Evolutionary conservation across 2,329 filamentous ascomycete species (phyloP).

Genomic region (Nemania diffusa): DNA sequence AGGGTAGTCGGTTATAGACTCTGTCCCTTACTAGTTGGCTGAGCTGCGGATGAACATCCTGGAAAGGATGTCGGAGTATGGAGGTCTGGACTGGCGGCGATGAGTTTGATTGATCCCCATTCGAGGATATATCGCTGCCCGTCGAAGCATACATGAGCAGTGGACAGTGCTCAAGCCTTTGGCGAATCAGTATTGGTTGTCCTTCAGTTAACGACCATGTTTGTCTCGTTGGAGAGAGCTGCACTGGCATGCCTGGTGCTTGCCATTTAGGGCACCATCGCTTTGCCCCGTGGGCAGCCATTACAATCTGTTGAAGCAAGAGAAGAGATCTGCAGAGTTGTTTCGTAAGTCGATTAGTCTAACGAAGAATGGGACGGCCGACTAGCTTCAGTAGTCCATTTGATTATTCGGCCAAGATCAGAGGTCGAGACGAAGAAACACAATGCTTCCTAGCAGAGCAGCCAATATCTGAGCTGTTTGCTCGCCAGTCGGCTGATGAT

Average conservation of each 20-base stretch:
- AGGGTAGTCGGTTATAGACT: background rate
- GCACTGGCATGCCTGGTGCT: background rate
- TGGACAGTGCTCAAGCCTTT: background rate
- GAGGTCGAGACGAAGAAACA: background rate
- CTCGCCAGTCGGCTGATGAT: background rate
- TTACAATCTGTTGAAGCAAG: background rate
- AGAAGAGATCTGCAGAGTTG: background rate
- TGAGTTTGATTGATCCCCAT: background rate
- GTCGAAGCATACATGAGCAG: background rate
- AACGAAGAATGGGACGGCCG: background rate
- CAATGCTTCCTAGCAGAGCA: constrained; percentile 3
- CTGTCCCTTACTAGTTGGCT: background rate
- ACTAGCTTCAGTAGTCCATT: constrained; percentile 3
- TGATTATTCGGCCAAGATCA: constrained; percentile 13
- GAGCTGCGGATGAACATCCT: background rate
- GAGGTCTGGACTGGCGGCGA: background rate
- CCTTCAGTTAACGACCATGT: background rate
- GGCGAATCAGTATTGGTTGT: background rate
- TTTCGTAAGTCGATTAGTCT: background rate
- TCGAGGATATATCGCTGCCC: background rate
- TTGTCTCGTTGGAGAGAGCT: background rate
- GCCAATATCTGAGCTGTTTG: background rate
- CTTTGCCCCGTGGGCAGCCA: background rate
- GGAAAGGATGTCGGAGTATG: background rate
- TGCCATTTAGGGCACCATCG: background rate